Percentiles rank a stretch among this genome's conserved stretches.
These are phyloP conservation scores for Colletotrichum sp. DNA, from an alignment of 2,329 filamentous ascomycete species.

Conservation along the genomic window DNA sequence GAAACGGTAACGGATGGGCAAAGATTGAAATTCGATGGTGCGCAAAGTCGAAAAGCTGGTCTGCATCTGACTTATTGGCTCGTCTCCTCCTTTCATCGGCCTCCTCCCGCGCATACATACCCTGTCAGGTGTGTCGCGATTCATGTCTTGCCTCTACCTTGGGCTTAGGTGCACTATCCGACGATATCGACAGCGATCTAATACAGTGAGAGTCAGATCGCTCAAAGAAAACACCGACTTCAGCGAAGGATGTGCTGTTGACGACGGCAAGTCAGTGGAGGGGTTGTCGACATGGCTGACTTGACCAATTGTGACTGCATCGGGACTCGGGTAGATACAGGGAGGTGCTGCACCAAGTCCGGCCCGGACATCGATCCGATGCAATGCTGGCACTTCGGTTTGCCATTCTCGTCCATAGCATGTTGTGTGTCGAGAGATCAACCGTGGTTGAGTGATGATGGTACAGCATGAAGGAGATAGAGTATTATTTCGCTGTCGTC, in stretches of 20 bases:
- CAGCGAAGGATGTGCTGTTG: not conserved
- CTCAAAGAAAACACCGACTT: not conserved
- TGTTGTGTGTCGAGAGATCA: not conserved
- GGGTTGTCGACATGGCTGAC: not conserved
- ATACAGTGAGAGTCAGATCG: not conserved
- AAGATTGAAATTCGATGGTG: not conserved
- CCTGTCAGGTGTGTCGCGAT: not conserved
- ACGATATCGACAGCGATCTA: not conserved
- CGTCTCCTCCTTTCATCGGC: not conserved
- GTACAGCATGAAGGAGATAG: not conserved
- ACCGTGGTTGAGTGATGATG: not conserved
- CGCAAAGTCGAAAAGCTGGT: not conserved
- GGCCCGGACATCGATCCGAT: not conserved
- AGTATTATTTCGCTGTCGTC: not conserved
- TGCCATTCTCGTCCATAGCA: not conserved
- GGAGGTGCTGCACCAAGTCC: not conserved
- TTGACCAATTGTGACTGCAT: conserved; percentile 7
- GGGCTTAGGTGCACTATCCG: conserved; percentile 11
- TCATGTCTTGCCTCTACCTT: not conserved
- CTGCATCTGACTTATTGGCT: not conserved
- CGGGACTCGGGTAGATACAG: conserved; percentile 2
- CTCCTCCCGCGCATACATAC: not conserved
- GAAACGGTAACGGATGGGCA: not conserved
- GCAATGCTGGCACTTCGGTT: not conserved
- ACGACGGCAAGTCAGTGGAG: not conserved